These are phyloP conservation scores for Trichoderma guizhouense DNA, from an alignment of 2,329 filamentous ascomycete species.

Conservation along the genomic window DNA sequence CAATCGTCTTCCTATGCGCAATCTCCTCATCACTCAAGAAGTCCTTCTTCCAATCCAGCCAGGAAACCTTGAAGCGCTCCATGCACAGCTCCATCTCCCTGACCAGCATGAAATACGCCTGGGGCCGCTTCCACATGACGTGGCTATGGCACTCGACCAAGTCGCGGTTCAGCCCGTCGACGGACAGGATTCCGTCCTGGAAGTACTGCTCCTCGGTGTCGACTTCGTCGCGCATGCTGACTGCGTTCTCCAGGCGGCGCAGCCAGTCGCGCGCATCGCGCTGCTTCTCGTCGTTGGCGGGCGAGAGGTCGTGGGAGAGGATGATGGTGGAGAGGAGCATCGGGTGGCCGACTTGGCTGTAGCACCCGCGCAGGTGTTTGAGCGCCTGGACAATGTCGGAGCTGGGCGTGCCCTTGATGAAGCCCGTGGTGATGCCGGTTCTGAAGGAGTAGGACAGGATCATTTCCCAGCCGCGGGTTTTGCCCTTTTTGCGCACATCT, in stretches of 20 bases:
- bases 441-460: conserved; percentile 58
- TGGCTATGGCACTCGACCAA: conserved; percentile 62
- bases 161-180: conserved; percentile 59
- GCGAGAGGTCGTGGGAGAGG: conserved; percentile 55
- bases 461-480: conserved; percentile 62
- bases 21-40: conserved; percentile 27
- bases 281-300: conserved; percentile 57
- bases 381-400: conserved; percentile 52
- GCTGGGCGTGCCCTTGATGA: conserved; percentile 57
- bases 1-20: conserved; percentile 33
- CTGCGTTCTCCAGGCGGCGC: conserved; percentile 57
- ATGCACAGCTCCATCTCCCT: conserved; percentile 48
- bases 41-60: conserved; percentile 20
- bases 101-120: conserved; percentile 56
- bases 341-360: conserved; percentile 52
- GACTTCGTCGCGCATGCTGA: conserved; percentile 59
- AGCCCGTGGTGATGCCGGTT: conserved; percentile 56
- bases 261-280: conserved; percentile 62
- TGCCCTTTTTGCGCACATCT: conserved; percentile 63
- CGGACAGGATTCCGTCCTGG: conserved; percentile 49
- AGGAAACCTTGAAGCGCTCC: conserved; percentile 39
- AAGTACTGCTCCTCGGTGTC: conserved; percentile 54
- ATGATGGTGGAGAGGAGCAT: conserved; percentile 58
- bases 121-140: conserved; percentile 61
- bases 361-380: conserved; percentile 48